Percentiles rank a stretch among this genome's conserved stretches.
phyloP scores from a whole-genome alignment of 345 rosid genomes.

The Populus ilicifolia region DNA sequence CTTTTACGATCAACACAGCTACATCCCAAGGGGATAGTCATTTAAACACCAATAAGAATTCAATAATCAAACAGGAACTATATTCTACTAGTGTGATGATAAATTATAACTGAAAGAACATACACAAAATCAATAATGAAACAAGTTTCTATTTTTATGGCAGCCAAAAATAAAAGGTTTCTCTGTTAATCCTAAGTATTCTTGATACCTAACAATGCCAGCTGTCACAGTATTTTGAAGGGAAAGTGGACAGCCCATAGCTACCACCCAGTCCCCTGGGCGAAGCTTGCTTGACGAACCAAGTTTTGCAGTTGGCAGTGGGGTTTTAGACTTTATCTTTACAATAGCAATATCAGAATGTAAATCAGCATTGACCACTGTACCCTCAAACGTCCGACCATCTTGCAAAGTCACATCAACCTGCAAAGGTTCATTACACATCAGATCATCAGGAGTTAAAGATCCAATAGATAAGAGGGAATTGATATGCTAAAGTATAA shows the following conservation, averaged over 20 bases:
- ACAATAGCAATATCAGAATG: conserved; percentile 95
- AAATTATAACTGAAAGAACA: neutral
- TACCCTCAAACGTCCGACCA: conserved; percentile 82
- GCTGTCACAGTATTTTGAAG: conserved; percentile 92
- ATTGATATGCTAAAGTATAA: too few species aligned
- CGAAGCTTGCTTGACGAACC: conserved; percentile 82
- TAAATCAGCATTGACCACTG: conserved; percentile 69
- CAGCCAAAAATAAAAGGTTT: too few species aligned
- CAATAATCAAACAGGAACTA: conserved; percentile 7
- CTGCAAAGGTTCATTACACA: conserved; percentile 32
- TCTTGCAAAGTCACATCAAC: conserved; percentile 93
- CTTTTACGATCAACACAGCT: conserved; percentile 95
- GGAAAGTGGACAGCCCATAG: conserved; percentile 93
- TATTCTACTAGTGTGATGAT: neutral
- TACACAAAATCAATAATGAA: neutral
- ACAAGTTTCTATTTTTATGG: neutral
- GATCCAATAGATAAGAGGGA: too few species aligned
- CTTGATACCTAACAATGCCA: conserved; percentile 75
- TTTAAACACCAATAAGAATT: neutral
- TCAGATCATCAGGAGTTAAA: neutral
- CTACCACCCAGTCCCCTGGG: conserved; percentile 94
- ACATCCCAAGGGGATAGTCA: conserved; percentile 13
- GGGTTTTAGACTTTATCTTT: conserved; percentile 72
- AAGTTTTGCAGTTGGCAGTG: conserved; percentile 78
- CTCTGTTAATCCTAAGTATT: neutral